These are phyloP conservation scores for Physaria fendleri DNA, from an alignment of 345 rosid species.

Conservation along the genomic window DNA sequence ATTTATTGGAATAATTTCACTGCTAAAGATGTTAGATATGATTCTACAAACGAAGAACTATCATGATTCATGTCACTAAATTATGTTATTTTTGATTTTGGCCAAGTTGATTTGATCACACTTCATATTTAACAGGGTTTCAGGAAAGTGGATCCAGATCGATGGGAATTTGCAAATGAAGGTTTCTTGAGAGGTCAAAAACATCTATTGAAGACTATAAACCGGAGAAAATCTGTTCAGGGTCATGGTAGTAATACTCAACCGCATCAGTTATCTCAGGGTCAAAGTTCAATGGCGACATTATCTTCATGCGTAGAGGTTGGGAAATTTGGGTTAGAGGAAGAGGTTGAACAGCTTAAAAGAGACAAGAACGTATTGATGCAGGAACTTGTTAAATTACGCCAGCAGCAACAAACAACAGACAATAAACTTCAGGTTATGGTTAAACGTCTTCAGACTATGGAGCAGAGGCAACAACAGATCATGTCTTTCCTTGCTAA, in stretches of 20 bases:
- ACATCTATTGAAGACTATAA: slow-evolving; percentile 38
- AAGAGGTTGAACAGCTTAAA: slow-evolving; percentile 56
- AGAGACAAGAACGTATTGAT: slow-evolving; percentile 53
- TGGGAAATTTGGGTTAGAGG: slow-evolving; percentile 50
- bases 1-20: neutral
- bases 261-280: slow-evolving; percentile 25
- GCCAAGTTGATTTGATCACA: neutral
- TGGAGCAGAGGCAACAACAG: slow-evolving; percentile 58
- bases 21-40: neutral
- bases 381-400: slow-evolving; percentile 49
- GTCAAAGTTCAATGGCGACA: slow-evolving; percentile 27
- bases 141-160: slow-evolving; percentile 48
- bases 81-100: neutral
- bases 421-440: slow-evolving; percentile 39
- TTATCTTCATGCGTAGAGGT: slow-evolving; percentile 50
- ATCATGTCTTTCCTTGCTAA: slow-evolving; percentile 50
- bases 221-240: slow-evolving; percentile 39
- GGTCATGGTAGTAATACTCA: slow-evolving; percentile 33
- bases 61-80: neutral
- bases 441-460: slow-evolving; percentile 46
- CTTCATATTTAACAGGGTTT: slow-evolving; percentile 16
- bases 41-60: neutral
- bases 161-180: slow-evolving; percentile 50
- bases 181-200: slow-evolving; percentile 37
- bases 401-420: slow-evolving; percentile 51